Base-by-base conservation (phyloP, 1,284 basidiomycete genomes). In the Moniliophthora roreri region DNA sequence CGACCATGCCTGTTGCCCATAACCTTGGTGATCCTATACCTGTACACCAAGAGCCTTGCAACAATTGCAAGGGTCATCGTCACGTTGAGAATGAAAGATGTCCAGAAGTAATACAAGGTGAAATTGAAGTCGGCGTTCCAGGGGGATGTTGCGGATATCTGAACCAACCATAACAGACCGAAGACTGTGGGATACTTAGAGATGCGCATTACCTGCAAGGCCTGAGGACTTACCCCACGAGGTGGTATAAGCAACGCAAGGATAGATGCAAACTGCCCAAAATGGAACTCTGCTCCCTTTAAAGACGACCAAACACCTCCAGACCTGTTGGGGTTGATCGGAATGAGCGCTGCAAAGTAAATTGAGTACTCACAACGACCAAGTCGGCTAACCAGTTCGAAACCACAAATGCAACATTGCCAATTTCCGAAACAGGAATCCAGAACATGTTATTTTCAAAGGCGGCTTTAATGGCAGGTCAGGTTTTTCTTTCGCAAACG, bases 351-450 rank as follows among this genome's bases (percentile, higher is more conserved):
- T 21, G 46, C 46, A 16, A 18, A 40, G n/a, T 11, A 21, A 5
- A 11, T 18, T 40, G 21, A 6, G 5, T 36, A 48, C 52, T 41
- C 24, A 53, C 52, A 9, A 55, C 37, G n/a, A 56, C 38, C n/a
- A 36, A n/a, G 35, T 56, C 54, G 21, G 54, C 38, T 13, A 41
- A 34, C 54, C 51, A 56, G 26, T 48, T 53, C 16, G 51, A 52
- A 36, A 56, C 51, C 8, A 56, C 54, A 34, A 53, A 56, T 4
- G 46, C 23, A 24, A 53, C 54, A 40, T 53, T 56, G 21, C 44
- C 50, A 10, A 49, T 41, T 38, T 48, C 51, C 9, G 38, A 40
- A 8, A 48, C 51, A 13, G 51, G 54, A 45, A 56, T 46, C 16
- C 42, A 41, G 51, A 55, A 55, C 42, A 48, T 41, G 8, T 26